A percentile compares a stretch with the other conserved stretches of the same genome.
These are phyloP conservation scores for Suillus subaureus DNA, from an alignment of 768 basidiomycete species.

Conservation along the genomic window DNA sequence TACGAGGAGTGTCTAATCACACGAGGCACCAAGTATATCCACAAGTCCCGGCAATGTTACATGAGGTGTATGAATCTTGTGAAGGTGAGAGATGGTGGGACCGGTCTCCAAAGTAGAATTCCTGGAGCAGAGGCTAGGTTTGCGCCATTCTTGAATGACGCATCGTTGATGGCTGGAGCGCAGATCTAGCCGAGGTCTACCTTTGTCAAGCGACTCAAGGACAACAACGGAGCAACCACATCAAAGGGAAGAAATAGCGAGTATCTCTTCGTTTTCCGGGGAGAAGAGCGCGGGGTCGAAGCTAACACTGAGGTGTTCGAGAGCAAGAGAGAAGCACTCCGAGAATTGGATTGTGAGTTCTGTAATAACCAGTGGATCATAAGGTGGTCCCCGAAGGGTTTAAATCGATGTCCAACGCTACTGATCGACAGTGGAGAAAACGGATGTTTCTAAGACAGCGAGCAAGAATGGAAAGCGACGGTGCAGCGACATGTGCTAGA, in stretches of 20 bases:
- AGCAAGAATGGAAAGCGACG: background rate
- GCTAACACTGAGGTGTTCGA: background rate
- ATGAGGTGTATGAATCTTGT: background rate
- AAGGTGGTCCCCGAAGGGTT: background rate
- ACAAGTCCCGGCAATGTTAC: background rate
- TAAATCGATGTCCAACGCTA: too few species aligned
- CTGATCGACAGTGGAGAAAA: constrained; percentile 1
- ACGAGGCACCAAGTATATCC: too few species aligned
- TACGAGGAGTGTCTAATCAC: too few species aligned
- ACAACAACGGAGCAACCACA: background rate
- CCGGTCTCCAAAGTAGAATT: background rate
- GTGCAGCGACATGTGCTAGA: background rate
- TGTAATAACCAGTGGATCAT: background rate
- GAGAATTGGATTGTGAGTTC: background rate
- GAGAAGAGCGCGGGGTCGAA: background rate
- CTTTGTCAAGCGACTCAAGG: background rate
- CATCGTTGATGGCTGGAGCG: background rate
- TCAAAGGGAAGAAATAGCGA: background rate
- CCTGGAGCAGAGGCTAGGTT: constrained; percentile 1
- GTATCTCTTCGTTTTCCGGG: background rate
- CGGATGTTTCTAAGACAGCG: background rate
- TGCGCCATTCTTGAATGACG: background rate
- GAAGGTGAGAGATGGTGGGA: background rate
- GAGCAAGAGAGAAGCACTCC: background rate
- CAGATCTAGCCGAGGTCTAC: background rate